phyloP scores from a whole-genome alignment of 1,139 yeast species.

The Blastobotrys ciferrii region DNA sequence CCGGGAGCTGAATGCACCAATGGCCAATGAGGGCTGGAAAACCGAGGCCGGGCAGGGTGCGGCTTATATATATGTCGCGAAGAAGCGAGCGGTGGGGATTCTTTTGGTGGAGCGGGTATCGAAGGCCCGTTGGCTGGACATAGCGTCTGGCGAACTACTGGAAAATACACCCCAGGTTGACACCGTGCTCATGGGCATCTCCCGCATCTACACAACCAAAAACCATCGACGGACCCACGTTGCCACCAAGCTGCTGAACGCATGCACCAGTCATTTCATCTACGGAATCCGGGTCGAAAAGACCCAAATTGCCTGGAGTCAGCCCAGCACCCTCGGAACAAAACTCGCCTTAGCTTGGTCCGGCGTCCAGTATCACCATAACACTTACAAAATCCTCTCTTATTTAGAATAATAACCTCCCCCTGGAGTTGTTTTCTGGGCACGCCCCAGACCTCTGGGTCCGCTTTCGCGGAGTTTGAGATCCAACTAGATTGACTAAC shows the following conservation, averaged over 20 bases:
- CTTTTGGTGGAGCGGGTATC: constrained; percentile 44
- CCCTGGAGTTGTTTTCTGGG: not conserved
- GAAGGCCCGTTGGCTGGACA: constrained; percentile 49
- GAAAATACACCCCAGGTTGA: constrained; percentile 27
- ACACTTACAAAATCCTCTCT: constrained; percentile 9
- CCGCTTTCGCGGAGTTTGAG: no score
- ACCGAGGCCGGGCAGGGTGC: constrained; percentile 28
- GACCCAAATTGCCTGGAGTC: constrained; percentile 61
- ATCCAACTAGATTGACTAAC: no score
- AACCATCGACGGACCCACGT: constrained; percentile 53
- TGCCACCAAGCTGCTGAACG: constrained; percentile 45
- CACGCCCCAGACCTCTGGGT: no score
- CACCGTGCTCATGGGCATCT: constrained; percentile 49
- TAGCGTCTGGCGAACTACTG: constrained; percentile 39
- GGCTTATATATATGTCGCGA: constrained; percentile 49
- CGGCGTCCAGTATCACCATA: constrained; percentile 3
- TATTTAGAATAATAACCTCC: constrained; percentile 10
- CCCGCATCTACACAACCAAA: constrained; percentile 63
- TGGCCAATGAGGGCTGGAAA: constrained; percentile 51
- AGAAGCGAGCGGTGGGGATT: constrained; percentile 48
- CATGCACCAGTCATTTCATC: constrained; percentile 44
- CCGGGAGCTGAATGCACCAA: constrained; percentile 57
- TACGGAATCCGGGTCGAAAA: constrained; percentile 51
- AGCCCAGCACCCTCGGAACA: constrained; percentile 65
- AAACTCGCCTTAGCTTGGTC: constrained; percentile 45